Conservation (phyloP, 2,329 filamentous ascomycete species). For the Fusarium marasasianum region DNA sequence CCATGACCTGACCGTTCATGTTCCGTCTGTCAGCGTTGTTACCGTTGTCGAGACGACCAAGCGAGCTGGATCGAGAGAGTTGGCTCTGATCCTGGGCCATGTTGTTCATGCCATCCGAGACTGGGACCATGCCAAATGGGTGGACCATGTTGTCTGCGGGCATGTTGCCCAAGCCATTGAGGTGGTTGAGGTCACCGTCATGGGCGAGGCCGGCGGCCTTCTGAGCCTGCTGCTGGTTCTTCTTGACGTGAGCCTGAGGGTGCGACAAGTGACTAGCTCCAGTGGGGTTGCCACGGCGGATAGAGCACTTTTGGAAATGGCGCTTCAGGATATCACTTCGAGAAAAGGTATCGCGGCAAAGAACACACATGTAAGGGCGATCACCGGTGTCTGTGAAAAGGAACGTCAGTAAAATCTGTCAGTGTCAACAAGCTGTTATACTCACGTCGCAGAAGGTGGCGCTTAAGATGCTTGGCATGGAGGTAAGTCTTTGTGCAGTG, state of each 20-base stretch:
- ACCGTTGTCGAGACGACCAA: conserved; percentile 66
- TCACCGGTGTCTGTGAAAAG: conserved; percentile 84
- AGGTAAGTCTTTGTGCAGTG: conserved; percentile 99
- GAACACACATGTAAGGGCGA: conserved; percentile 96
- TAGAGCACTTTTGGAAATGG: conserved; percentile 99
- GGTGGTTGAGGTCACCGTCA: conserved; percentile 66
- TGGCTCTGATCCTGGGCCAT: conserved; percentile 69
- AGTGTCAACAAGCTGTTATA: conserved; percentile 49
- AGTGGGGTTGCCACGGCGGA: conserved; percentile 93
- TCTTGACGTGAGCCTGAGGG: conserved; percentile 88
- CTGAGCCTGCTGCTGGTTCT: conserved; percentile 70
- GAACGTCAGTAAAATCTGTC: conserved; percentile 42
- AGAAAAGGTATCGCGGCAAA: conserved; percentile 98
- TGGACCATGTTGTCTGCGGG: conserved; percentile 66
- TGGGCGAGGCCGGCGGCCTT: conserved; percentile 63
- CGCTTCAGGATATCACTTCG: conserved; percentile 98
- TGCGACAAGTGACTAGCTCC: conserved; percentile 95
- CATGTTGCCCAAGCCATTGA: conserved; percentile 69
- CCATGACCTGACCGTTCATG: conserved; percentile 63
- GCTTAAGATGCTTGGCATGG: conserved; percentile 96
- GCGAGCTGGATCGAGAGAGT: conserved; percentile 68
- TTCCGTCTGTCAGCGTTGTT: conserved; percentile 66
- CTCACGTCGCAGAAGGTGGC: conserved; percentile 95
- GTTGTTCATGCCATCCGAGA: conserved; percentile 67
- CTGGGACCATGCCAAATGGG: conserved; percentile 65